Percentiles rank a stretch among this genome's conserved stretches.
These are phyloP conservation scores for Stygiomarasmius scandens DNA, from an alignment of 1,284 basidiomycete genomes.

Conservation along the genomic window DNA sequence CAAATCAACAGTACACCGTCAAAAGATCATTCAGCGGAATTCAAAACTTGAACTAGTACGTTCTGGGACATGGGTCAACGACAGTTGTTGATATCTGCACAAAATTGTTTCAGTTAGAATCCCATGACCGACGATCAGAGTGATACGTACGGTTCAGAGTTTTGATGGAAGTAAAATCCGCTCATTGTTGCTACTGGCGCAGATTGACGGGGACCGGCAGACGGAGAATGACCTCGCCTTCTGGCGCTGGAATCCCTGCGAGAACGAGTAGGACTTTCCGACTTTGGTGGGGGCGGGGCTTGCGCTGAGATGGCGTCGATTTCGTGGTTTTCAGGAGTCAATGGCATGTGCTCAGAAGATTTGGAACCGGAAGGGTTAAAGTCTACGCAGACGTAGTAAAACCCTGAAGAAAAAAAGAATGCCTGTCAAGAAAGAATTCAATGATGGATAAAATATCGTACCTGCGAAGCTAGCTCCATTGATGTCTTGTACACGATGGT, in stretches of 20 bases:
- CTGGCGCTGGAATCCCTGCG: conserved; percentile 51
- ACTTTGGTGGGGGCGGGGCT: conserved; percentile 31
- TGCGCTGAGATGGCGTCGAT: conserved; percentile 24
- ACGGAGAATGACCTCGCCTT: conserved; percentile 38
- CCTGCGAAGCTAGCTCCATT: conserved; percentile 95
- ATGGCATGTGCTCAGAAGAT: conserved; percentile 33
- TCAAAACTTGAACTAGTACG: conserved; percentile 63
- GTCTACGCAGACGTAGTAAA: conserved; percentile 87
- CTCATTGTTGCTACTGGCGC: conserved; percentile 73
- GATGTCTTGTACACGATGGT: conserved; percentile 92
- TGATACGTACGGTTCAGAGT: conserved; percentile 77
- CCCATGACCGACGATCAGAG: conserved; percentile 12
- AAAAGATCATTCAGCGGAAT: conserved; percentile 53
- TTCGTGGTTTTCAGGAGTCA: conserved; percentile 33
- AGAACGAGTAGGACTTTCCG: conserved; percentile 38
- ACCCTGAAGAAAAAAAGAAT: conserved; percentile 51
- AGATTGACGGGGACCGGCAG: conserved; percentile 40
- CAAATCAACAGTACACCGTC: not conserved
- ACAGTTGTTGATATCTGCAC: conserved; percentile 67
- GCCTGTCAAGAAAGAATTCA: conserved; percentile 19
- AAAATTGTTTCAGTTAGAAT: not conserved
- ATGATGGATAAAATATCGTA: conserved; percentile 38
- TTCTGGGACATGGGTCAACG: conserved; percentile 60
- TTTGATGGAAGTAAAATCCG: conserved; percentile 93
- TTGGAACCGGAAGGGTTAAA: conserved; percentile 58